Evolutionary conservation across 441 rosid species (phyloP).

Genomic region (Hypseocharis bilobata): DNA sequence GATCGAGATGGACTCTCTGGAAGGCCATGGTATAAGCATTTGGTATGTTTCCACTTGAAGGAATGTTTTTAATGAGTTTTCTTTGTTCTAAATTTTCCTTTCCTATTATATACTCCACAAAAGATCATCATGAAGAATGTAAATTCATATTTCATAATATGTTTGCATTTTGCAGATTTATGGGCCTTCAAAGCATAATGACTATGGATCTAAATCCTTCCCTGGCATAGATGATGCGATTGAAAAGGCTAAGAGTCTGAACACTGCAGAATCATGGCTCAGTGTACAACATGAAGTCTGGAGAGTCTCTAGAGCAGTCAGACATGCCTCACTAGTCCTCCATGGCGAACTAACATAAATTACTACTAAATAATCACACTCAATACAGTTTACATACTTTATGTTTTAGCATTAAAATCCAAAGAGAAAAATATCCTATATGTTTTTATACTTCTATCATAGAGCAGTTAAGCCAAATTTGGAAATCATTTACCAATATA

Average conservation of each 20-base stretch:
- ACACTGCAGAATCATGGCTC: slow-evolving; percentile 45
- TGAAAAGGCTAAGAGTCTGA: slow-evolving; percentile 41
- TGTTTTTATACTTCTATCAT: background rate
- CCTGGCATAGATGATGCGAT: slow-evolving; percentile 61
- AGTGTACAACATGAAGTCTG: slow-evolving; percentile 68
- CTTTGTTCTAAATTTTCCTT: background rate
- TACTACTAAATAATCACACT: background rate
- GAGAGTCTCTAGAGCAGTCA: slow-evolving; percentile 64
- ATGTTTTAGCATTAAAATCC: too few relatives aligned
- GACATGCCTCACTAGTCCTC: slow-evolving; percentile 57
- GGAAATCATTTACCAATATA: too few relatives aligned
- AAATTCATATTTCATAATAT: too few relatives aligned
- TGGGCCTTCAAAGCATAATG: slow-evolving; percentile 61
- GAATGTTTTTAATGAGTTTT: background rate
- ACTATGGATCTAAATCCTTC: slow-evolving; percentile 57
- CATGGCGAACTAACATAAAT: slow-evolving; percentile 45
- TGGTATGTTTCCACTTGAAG: slow-evolving; percentile 36
- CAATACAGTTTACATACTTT: too few relatives aligned
- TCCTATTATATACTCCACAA: background rate
- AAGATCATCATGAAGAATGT: too few relatives aligned
- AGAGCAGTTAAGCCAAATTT: background rate
- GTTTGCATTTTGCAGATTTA: slow-evolving; percentile 35
- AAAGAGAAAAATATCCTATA: too few relatives aligned
- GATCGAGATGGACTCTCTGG: slow-evolving; percentile 62
- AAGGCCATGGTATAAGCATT: slow-evolving; percentile 68